phyloP scores from a whole-genome alignment of 768 basidiomycete species.

The Leccinum boreale region DNA sequence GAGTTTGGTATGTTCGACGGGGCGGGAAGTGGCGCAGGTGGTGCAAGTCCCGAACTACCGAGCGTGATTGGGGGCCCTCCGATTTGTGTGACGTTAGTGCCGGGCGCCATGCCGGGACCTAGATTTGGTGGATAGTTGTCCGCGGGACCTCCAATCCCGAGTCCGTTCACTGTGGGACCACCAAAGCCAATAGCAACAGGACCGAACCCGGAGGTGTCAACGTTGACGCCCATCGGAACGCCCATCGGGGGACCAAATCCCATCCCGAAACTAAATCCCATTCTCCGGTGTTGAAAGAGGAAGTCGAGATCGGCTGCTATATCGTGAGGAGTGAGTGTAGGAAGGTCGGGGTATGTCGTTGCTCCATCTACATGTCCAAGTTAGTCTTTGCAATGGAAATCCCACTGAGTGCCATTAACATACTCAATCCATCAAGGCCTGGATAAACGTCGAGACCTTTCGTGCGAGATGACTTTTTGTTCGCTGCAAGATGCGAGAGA shows the following conservation, averaged over 20 bases:
- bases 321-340: conserved; percentile 45
- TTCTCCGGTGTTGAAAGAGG: conserved; percentile 42
- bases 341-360: conserved; percentile 32
- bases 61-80: conserved; percentile 6
- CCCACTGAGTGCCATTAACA: conserved; percentile 6
- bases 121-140: conserved; percentile 17
- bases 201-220: conserved; percentile 18
- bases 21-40: background rate
- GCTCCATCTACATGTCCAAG: conserved; percentile 41
- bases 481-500: conserved; percentile 20
- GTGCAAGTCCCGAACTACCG: conserved; percentile 9
- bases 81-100: conserved; percentile 7
- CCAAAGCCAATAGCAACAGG: conserved; percentile 16
- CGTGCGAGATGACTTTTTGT: conserved; percentile 16
- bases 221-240: conserved; percentile 16
- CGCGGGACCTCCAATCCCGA: conserved; percentile 13
- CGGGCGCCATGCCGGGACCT: conserved; percentile 11
- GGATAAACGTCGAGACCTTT: conserved; percentile 18
- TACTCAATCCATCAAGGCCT: conserved; percentile 21
- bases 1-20: conserved; percentile 7
- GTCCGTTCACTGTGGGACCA: conserved; percentile 18
- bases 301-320: conserved; percentile 53
- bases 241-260: conserved; percentile 23
- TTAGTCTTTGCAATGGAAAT: background rate
- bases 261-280: conserved; percentile 26